These are phyloP conservation scores for Phyllosticta paracitricarpa DNA, from an alignment of 2,329 filamentous ascomycete genomes.

Conservation along the genomic window DNA sequence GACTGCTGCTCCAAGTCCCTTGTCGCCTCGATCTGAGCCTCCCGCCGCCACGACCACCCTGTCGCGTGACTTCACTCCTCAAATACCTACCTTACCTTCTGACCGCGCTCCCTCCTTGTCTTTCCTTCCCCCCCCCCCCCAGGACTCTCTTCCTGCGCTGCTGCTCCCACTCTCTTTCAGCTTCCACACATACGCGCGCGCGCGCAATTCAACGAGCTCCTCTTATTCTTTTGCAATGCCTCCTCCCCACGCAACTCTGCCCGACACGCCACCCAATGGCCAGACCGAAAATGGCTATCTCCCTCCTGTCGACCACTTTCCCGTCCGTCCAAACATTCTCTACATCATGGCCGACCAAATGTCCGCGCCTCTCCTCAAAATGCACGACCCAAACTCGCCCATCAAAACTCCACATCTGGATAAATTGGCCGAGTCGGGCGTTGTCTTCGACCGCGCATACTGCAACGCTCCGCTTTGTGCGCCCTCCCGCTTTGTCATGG, in stretches of 20 bases:
- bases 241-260: conserved; percentile 9
- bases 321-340: conserved; percentile 59
- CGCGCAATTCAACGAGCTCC: neutral
- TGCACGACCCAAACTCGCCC: conserved; percentile 79
- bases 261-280: conserved; percentile 10
- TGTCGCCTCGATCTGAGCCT: neutral
- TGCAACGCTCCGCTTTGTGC: conserved; percentile 90
- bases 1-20: neutral
- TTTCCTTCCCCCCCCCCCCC: neutral
- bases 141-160: neutral
- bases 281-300: conserved; percentile 7
- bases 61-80: conserved; percentile 6
- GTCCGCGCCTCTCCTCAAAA: conserved; percentile 79
- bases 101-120: neutral
- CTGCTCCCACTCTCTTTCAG: neutral
- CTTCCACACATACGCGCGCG: neutral
- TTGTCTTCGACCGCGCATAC: conserved; percentile 90
- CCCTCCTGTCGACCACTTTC: conserved; percentile 14
- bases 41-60: neutral
- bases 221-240: conserved; percentile 1
- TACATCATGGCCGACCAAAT: conserved; percentile 98
- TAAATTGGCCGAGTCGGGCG: conserved; percentile 66
- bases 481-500: conserved; percentile 88
- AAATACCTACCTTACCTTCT: neutral
- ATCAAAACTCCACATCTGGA: conserved; percentile 92